Conservation (phyloP, 1,284 basidiomycete genomes). For the Pterulicium gracile region DNA sequence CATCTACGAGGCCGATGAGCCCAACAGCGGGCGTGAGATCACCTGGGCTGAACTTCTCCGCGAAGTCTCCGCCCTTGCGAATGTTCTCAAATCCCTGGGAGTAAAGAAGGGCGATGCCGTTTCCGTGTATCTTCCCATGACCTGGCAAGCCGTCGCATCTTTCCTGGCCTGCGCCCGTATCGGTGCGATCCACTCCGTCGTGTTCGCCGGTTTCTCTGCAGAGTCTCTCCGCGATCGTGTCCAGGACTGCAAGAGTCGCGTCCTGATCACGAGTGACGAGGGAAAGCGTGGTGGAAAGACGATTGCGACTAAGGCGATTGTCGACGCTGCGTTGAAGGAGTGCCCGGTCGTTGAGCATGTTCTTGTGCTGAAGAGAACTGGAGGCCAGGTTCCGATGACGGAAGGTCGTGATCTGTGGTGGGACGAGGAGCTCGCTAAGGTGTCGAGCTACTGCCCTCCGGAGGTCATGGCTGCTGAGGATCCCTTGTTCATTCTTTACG, state of each 20-base stretch:
- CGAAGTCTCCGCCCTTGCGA: constrained; percentile 85
- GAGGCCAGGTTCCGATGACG: constrained; percentile 74
- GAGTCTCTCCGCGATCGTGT: constrained; percentile 93
- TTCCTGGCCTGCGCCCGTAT: constrained; percentile 97
- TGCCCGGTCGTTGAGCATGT: constrained; percentile 86
- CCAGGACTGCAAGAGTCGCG: constrained; percentile 81
- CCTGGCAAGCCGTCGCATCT: constrained; percentile 89
- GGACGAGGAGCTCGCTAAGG: constrained; percentile 83
- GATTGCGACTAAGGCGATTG: constrained; percentile 94
- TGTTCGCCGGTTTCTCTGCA: constrained; percentile 97
- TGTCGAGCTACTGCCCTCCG: constrained; percentile 84
- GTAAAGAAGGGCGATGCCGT: constrained; percentile 96
- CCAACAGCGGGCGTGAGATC: constrained; percentile 69
- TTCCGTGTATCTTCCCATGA: constrained; percentile 83
- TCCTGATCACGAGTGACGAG: constrained; percentile 95
- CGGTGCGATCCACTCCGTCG: constrained; percentile 96
- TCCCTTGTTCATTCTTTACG: constrained; percentile 96
- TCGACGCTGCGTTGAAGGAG: constrained; percentile 84
- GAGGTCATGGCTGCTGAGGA: constrained; percentile 87
- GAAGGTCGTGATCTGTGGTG: constrained; percentile 92
- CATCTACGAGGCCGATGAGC: constrained; percentile 98
- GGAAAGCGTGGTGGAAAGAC: constrained; percentile 89
- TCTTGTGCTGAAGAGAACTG: constrained; percentile 85
- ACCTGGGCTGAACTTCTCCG: constrained; percentile 81
- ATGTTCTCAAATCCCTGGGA: constrained; percentile 84